Conservation (phyloP, 179 eudicot species). For the Beta macrorhiza region DNA sequence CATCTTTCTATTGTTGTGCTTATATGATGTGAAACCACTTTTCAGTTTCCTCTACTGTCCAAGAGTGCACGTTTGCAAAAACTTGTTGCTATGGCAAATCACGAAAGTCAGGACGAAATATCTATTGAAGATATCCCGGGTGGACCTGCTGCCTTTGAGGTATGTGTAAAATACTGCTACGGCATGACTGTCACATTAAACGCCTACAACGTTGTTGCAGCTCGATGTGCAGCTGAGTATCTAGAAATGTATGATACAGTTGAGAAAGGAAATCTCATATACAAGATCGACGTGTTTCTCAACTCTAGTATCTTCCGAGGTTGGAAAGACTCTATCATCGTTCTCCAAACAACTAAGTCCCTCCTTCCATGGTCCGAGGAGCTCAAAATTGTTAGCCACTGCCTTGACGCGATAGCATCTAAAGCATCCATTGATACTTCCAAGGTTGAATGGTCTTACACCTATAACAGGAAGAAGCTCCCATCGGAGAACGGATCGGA, state of each 20-base stretch:
- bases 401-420: constrained; percentile 63
- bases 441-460: constrained; percentile 76
- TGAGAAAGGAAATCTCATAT: constrained; percentile 69
- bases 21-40: neutral
- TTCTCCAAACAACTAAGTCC: constrained; percentile 62
- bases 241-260: constrained; percentile 67
- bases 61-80: constrained; percentile 70
- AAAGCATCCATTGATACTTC: constrained; percentile 63
- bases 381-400: constrained; percentile 59
- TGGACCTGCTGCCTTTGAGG: constrained; percentile 68
- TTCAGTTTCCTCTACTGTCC: constrained; percentile 70
- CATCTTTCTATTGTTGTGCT: neutral
- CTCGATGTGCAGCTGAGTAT: constrained; percentile 80
- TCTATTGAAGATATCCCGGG: constrained; percentile 60
- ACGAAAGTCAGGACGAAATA: constrained; percentile 52
- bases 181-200: constrained; percentile 74
- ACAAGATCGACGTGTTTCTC: constrained; percentile 73
- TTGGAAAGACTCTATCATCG: constrained; percentile 82
- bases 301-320: constrained; percentile 70
- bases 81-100: constrained; percentile 43
- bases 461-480: constrained; percentile 54
- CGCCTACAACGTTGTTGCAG: constrained; percentile 73
- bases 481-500: constrained; percentile 53
- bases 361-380: constrained; percentile 68
- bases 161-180: constrained; percentile 76